Conservation (phyloP, 345 rosid species). For the Cardamine occulta region DNA sequence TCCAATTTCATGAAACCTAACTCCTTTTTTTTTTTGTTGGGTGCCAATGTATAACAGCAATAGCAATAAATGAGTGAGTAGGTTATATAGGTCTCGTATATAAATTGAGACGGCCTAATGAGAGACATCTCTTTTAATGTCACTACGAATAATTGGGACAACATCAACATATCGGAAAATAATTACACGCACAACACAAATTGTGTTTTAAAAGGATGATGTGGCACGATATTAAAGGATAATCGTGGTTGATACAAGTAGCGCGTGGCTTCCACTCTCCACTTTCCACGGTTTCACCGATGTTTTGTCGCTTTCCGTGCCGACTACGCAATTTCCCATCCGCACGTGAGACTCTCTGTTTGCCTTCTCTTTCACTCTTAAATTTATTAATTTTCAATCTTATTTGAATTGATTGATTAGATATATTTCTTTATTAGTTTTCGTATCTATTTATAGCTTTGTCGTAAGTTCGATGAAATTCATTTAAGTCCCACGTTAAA, state of each 20-base stretch:
- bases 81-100: conserved; percentile 1
- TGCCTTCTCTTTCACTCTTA: conserved; percentile 18
- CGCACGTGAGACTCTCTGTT: conserved; percentile 27
- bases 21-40: background rate
- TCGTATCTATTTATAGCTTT: background rate
- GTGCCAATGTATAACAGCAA: conserved; percentile 5
- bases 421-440: conserved; percentile 9
- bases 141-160: conserved; percentile 3
- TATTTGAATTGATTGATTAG: conserved; percentile 26
- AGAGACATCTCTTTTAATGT: conserved; percentile 17
- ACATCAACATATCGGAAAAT: background rate
- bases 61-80: conserved; percentile 15
- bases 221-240: conserved; percentile 26
- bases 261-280: conserved; percentile 27
- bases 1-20: conserved; percentile 1
- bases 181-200: conserved; percentile 27
- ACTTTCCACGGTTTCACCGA: background rate
- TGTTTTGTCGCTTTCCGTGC: conserved; percentile 33
- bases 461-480: background rate
- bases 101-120: conserved; percentile 5
- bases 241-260: background rate
- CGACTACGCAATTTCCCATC: conserved; percentile 32
- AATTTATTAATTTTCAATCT: background rate
- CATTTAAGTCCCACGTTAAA: background rate
- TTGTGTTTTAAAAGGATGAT: background rate